Evolutionary conservation across 2,329 filamentous ascomycete species (phyloP).

Genomic region (Periconia digitata): DNA sequence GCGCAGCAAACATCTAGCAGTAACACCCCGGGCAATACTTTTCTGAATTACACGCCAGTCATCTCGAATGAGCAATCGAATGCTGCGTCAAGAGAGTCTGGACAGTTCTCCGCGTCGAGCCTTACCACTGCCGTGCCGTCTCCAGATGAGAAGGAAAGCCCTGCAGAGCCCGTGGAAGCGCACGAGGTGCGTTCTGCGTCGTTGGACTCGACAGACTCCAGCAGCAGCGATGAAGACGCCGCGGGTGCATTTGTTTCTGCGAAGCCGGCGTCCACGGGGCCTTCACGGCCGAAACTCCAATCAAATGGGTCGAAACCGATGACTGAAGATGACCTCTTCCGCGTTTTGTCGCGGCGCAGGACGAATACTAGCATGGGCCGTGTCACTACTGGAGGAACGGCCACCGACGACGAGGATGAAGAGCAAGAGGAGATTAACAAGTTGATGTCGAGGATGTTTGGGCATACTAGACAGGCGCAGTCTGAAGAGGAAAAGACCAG

Average conservation of each 20-base stretch:
- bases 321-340: constrained; percentile 57
- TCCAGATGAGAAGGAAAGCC: constrained; percentile 9
- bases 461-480: constrained; percentile 62
- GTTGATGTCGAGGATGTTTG: constrained; percentile 72
- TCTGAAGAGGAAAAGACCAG: constrained; percentile 70
- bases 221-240: constrained; percentile 19
- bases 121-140: constrained; percentile 16
- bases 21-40: constrained; percentile 19
- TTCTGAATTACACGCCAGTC: constrained; percentile 16
- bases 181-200: constrained; percentile 6
- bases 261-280: constrained; percentile 18
- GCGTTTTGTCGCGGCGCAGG: constrained; percentile 52
- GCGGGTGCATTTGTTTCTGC: constrained; percentile 20
- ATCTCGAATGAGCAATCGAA: not conserved
- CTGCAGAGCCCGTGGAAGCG: not conserved
- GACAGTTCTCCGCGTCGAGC: constrained; percentile 12
- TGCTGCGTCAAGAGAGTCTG: not conserved
- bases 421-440: constrained; percentile 60
- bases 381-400: constrained; percentile 25
- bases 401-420: constrained; percentile 32
- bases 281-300: constrained; percentile 21
- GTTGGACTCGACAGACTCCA: constrained; percentile 5
- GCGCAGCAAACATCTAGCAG: constrained; percentile 1
- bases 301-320: constrained; percentile 29
- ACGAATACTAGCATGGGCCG: constrained; percentile 37